Evolutionary conservation across 768 basidiomycete species (phyloP), one percentile per base, ranked within the genome.

Genomic region (Amanita rubescens): DNA sequence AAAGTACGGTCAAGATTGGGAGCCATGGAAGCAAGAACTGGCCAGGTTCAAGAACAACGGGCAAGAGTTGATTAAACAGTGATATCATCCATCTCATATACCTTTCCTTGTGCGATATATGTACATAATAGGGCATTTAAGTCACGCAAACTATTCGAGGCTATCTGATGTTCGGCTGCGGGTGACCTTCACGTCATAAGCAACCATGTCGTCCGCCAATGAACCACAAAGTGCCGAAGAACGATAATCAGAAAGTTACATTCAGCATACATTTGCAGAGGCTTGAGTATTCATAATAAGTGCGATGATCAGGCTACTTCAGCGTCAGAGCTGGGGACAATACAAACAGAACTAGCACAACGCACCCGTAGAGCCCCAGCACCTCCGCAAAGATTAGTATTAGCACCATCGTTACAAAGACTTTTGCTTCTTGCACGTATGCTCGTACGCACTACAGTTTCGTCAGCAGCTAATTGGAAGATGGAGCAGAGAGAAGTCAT

Each of bases 351-450:
- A 32, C 50, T 45, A 3, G 47, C 19, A 37, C 4, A 33, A 69
- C 83, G 58, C 63, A 87, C 84, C 89, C 90, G 62, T 91, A 93
- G 52, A 95, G 69, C 34, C 94, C 94, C 55, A 96, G 72, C 20
- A 96, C 94, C 68, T 95, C 93, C 6, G 84, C 85, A 59, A 92
- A 93, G 59, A 92, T 92, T 64, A 98, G 82, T 58, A 98, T 94
- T 38, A 98, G 83, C 17, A 98, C 92, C 94, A 97, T 97, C 6
- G 86, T 77, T 19, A 97, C 94, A 65, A 94, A 97, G 24, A 97
- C 83, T 65, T 82, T 86, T 57, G 85, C 85, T 71, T 96, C 94
- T 62, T 92, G 80, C 22, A 96, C 80, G 64, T 92, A 96, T 57
- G 91, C 91, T 55, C 93, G 81, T 14, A 94, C 91, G 62, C 91